phyloP scores from a whole-genome alignment of 169 alveolate genomes.

The Plasmodium vivax region DNA sequence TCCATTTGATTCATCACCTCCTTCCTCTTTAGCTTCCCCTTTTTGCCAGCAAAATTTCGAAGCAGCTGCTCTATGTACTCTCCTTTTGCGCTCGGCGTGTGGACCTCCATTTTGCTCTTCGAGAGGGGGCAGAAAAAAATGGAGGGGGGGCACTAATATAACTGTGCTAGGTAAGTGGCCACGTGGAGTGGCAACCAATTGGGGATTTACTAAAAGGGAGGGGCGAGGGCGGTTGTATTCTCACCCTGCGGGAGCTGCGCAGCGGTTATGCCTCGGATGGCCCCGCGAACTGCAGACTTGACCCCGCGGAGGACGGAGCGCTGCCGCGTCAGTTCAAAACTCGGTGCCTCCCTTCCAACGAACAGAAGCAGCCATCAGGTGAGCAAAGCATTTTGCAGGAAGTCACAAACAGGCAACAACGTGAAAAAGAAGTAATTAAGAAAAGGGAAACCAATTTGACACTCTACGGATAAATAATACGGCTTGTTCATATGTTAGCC shows the following conservation, averaged over 20 bases:
- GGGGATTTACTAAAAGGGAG: not conserved
- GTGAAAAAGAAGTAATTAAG: not conserved
- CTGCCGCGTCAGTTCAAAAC: not conserved
- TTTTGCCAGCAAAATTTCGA: not conserved
- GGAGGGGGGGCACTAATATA: not conserved
- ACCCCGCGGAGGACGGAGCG: not conserved
- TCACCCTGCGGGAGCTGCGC: not conserved
- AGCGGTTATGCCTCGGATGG: not conserved
- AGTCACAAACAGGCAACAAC: not conserved
- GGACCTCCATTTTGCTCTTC: not conserved
- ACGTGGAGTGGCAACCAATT: not conserved
- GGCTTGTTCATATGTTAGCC: not conserved
- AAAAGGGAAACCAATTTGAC: not conserved
- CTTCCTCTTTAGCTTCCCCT: not conserved
- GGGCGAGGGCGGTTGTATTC: not conserved
- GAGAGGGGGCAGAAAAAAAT: not conserved
- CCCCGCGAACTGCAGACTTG: not conserved
- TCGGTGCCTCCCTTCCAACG: not conserved
- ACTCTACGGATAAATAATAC: not conserved
- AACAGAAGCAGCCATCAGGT: not conserved
- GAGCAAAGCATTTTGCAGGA: not conserved
- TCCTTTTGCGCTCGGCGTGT: not conserved
- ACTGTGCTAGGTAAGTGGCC: not conserved
- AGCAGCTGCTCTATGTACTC: not conserved
- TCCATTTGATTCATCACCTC: conserved; percentile 17